Base-by-base conservation (phyloP, 306 rosid species). In the Senna tora region DNA sequence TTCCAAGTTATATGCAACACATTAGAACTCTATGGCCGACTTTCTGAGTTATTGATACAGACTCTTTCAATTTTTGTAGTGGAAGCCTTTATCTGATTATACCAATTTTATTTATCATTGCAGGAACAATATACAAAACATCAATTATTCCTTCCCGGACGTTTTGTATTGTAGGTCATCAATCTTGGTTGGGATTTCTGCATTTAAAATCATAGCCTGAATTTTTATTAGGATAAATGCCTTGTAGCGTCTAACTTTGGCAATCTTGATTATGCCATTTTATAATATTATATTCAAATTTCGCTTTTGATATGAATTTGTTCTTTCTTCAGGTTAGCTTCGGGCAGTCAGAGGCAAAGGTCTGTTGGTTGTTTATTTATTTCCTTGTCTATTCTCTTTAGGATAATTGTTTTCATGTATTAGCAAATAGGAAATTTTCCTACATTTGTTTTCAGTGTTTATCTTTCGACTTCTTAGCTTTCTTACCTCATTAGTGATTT, bases 301-400 rank as follows among this genome's bases (percentile, higher is more conserved):
- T 59, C 60, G 65, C 5, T 65, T 61, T 69, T 82, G 39, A 77
- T 52, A 47, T 21, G 71, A 77, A 36, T 50, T 81, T 82, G 53
- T 76, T 71, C 51, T 77, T 69, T 81, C 65, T 85, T 41, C 92
- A 93, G 98, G 98, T 89, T 71, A 89, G 97, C 87, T 87, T 94
- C 58, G 96, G 96, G 66, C 98, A 86, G 76, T 83, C 98, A 7
- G 97, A 94, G 84, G 97, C 97, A 59, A 94, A 94, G 98, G 98
- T 93, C 34, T 11, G 84, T 81, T 58, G 50, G 46, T 58, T 55
- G 61, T 59, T 20, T 62, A 56, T 74, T 49, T 66, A 51, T 75
- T 79, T 47, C 33, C 57, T 70, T 49, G 8, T 36, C 8, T 36
- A 65, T 62, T 58, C 65, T 79, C 58, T 56, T 41, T 58, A 19